These are phyloP conservation scores for Mimosa pudica DNA, from an alignment of 306 rosid genomes.

Conservation along the genomic window DNA sequence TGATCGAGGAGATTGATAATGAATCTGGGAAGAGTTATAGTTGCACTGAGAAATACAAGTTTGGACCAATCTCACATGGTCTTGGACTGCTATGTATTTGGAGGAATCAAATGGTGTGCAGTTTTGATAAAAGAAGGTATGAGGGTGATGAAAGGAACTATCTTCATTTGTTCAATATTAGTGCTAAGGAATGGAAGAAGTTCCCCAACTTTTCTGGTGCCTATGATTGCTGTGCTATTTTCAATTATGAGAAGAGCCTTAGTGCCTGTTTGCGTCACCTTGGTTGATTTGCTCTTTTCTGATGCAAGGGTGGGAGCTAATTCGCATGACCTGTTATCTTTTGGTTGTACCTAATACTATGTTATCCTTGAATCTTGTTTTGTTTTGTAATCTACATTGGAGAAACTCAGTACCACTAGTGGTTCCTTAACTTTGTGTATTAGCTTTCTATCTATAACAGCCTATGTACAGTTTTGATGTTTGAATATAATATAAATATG, in stretches of 20 bases:
- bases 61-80: background rate
- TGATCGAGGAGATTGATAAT: background rate
- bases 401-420: too few relatives aligned
- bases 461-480: too few relatives aligned
- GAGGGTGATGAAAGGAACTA: background rate
- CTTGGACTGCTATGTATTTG: background rate
- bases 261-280: background rate
- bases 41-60: background rate
- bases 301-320: background rate
- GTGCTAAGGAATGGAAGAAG: background rate
- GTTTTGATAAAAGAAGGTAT: background rate
- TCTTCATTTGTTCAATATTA: background rate
- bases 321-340: background rate
- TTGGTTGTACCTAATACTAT: background rate
- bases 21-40: background rate
- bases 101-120: background rate
- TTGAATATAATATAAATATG: too few relatives aligned
- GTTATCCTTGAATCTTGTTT: too few relatives aligned
- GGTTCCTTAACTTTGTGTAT: too few relatives aligned
- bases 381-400: too few relatives aligned
- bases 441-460: too few relatives aligned
- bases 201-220: background rate
- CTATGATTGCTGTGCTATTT: background rate
- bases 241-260: background rate
- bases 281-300: background rate